Evolutionary conservation across 495 filamentous ascomycete species (phyloP).

Genomic region (Hypoxylon rickii): DNA sequence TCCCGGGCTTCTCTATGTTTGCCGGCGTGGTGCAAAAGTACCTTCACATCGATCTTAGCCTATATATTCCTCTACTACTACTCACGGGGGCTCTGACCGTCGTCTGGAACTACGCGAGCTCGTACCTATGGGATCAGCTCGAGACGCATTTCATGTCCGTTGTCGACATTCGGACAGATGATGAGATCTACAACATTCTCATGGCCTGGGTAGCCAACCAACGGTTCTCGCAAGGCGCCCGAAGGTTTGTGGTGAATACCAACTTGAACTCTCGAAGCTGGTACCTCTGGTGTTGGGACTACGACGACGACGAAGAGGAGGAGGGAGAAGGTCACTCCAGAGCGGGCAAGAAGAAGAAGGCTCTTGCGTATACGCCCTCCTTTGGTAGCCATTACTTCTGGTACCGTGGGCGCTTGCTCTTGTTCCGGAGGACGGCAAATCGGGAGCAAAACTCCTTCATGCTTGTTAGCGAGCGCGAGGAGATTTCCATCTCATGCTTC

Average conservation of each 20-base stretch:
- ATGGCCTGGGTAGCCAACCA: slow-evolving; percentile 73
- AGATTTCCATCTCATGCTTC: slow-evolving; percentile 66
- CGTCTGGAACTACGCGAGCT: slow-evolving; percentile 54
- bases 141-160: slow-evolving; percentile 58
- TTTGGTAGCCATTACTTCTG: slow-evolving; percentile 70
- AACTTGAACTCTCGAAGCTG: slow-evolving; percentile 56
- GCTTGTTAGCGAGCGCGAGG: slow-evolving; percentile 54
- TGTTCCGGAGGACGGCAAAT: slow-evolving; percentile 56
- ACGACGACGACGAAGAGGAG: slow-evolving; percentile 54
- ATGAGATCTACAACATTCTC: slow-evolving; percentile 70
- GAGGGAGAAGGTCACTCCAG: slow-evolving; percentile 46
- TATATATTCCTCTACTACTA: slow-evolving; percentile 69
- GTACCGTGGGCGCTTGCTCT: slow-evolving; percentile 60
- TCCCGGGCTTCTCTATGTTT: slow-evolving; percentile 73
- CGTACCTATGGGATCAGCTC: slow-evolving; percentile 49
- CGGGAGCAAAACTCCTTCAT: slow-evolving; percentile 35
- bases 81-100: slow-evolving; percentile 55
- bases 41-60: slow-evolving; percentile 69
- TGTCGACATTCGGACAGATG: slow-evolving; percentile 67
- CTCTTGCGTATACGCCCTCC: slow-evolving; percentile 65
- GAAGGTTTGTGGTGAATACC: slow-evolving; percentile 65
- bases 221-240: slow-evolving; percentile 58
- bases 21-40: slow-evolving; percentile 62
- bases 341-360: slow-evolving; percentile 60
- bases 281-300: slow-evolving; percentile 49